Evolutionary conservation across 2,329 filamentous ascomycete genomes (phyloP), one percentile per base, ranked within the genome.

Genomic region (Arthrinium puccinioides): DNA sequence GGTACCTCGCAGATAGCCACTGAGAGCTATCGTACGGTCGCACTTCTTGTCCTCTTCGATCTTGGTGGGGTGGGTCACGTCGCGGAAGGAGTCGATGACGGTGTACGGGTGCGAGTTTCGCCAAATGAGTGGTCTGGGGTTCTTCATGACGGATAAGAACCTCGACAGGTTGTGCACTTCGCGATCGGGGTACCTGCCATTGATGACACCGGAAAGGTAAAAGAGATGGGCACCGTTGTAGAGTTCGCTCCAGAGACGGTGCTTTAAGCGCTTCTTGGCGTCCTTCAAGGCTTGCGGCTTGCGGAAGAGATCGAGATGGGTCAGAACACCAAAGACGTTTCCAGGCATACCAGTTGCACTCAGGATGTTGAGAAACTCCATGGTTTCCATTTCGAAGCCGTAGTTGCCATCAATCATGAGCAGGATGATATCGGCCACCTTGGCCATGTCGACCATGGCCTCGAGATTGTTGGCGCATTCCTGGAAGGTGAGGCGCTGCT

Each of bases 381-480:
- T 98, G 0, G 92, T 98, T 72, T 98, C 92, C 92, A 98, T 98
- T 65, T 98, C 92, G 56, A 98, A 98, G 11, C 92, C 94, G 54
- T 85, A 98, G 64, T 97, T 97, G 39, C 92, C 94, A 57, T 98
- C 92, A 51, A 98, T 98, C 86, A 98, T 92, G 39, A 98, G 74
- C 34, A 98, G 72, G 6, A 97, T 87, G 52, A 98, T 96, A 59
- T 98, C 92, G 14, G 94, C 92, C 29, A 98, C 86, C 64, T 98
- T 98, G 42, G 92, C 87, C 39, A 96, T 76, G 61, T 98, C 92
- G 46, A 98, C 89, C 87, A 97, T 96, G 48, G 86, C 84, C 44
- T 94, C 89, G 37, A 98, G 76, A 51, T 92, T 88, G 56, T 97
- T 90, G n/a, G 94, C 89, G 55, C 87, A 95, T 76, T 98, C 92